phyloP scores from a whole-genome alignment of 1,284 basidiomycete genomes.

The Leccinum pachyderme region DNA sequence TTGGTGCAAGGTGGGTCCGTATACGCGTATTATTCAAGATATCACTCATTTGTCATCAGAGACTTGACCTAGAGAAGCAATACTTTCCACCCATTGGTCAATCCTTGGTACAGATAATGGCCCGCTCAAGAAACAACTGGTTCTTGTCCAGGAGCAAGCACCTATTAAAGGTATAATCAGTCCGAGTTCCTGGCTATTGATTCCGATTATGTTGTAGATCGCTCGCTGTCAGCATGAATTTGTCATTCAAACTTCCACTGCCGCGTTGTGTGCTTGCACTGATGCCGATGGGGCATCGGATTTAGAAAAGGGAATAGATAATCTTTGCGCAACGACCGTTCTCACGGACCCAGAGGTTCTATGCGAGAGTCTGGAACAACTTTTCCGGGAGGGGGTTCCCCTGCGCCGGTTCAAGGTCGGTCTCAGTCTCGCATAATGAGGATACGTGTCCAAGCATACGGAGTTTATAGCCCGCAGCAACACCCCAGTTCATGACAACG shows the following conservation, averaged over 20 bases:
- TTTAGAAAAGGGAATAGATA: conserved; percentile 12
- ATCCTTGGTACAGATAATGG: conserved; percentile 51
- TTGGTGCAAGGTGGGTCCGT: conserved; percentile 51
- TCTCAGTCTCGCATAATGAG: conserved; percentile 9
- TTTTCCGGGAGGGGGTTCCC: conserved; percentile 45
- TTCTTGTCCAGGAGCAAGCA: conserved; percentile 46
- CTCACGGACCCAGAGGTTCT: conserved; percentile 40
- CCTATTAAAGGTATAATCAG: conserved; percentile 48
- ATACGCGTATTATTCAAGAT: conserved; percentile 6
- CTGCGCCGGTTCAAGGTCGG: conserved; percentile 53
- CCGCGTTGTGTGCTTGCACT: conserved; percentile 19
- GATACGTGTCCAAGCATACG: conserved; percentile 1
- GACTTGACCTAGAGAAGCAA: conserved; percentile 50
- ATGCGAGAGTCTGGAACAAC: conserved; percentile 44
- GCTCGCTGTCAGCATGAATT: conserved; percentile 23
- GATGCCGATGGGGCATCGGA: conserved; percentile 1
- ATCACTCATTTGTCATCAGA: conserved; percentile 39
- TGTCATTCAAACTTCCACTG: conserved; percentile 18
- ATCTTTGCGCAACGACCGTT: conserved; percentile 17
- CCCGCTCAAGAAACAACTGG: conserved; percentile 46
- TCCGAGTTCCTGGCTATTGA: conserved; percentile 13
- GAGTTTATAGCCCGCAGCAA: conserved; percentile 15
- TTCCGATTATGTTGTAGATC: conserved; percentile 21
- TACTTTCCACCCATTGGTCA: conserved; percentile 50
- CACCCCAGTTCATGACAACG: conserved; percentile 6